phyloP scores from a whole-genome alignment of 208 protist species.

The Crithidia thermophila region DNA sequence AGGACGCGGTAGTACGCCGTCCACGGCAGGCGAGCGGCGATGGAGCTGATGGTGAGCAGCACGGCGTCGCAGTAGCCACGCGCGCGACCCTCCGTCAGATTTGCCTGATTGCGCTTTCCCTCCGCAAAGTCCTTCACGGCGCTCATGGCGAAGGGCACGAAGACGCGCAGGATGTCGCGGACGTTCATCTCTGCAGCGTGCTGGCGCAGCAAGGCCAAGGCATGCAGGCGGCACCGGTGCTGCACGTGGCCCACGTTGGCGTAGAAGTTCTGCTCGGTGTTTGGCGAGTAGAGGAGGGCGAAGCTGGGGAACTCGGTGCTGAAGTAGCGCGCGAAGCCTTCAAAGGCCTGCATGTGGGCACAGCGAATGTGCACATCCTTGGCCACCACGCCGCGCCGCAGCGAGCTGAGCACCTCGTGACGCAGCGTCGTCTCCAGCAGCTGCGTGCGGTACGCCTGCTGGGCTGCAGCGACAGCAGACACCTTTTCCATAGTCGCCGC shows the following conservation, averaged over 20 bases:
- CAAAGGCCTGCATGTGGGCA: conserved; percentile 78
- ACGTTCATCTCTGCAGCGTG: conserved; percentile 51
- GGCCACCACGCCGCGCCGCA: conserved; percentile 82
- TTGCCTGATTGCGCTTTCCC: conserved; percentile 79
- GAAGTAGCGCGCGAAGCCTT: conserved; percentile 68
- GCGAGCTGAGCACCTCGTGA: conserved; percentile 66
- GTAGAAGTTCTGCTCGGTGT: conserved; percentile 85
- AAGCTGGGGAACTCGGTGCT: conserved; percentile 68
- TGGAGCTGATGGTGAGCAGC: conserved; percentile 68
- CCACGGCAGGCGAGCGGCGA: conserved; percentile 82
- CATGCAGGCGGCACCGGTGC: conserved; percentile 82
- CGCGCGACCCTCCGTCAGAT: conserved; percentile 81
- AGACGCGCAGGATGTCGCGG: conserved; percentile 85
- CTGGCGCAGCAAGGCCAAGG: conserved; percentile 67
- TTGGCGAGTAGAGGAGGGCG: conserved; percentile 69
- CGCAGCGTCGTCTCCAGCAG: conserved; percentile 77
- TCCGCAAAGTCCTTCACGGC: conserved; percentile 89
- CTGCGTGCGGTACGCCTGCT: conserved; percentile 24
- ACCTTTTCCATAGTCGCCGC: neutral
- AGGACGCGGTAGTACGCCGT: conserved; percentile 88
- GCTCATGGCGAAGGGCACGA: conserved; percentile 85
- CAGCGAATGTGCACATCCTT: conserved; percentile 76
- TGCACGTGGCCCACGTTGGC: conserved; percentile 83
- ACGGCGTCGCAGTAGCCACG: conserved; percentile 86
- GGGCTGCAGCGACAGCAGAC: conserved; percentile 1